Base-by-base conservation (phyloP, 1,284 basidiomycete species). In the Takashimella koratensis region DNA sequence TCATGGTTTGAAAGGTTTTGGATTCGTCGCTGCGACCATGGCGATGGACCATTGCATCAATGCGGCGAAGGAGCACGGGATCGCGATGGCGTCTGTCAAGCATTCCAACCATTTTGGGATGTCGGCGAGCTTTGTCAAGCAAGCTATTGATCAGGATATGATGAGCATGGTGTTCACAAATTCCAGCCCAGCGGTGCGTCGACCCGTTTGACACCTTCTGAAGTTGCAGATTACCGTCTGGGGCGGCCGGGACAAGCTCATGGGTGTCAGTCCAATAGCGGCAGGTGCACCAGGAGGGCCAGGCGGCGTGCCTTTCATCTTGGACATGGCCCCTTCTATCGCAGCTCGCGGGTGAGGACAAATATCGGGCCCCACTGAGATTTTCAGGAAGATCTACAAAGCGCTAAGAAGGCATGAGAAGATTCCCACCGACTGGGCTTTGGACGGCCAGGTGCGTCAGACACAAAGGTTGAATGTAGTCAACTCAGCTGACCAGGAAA, bases 91-190 rank as follows among this genome's bases (percentile, higher is more conserved):
- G 5, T 49, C 48, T 6, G 19, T 49, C 30, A 49, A 49, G 40
- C 48, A 49, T 23, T 49, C 48, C 6, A 49, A 49, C 21, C 48
- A 49, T 23, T 49, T 49, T 23, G 48, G 48, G 22, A 49, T 49
- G 48, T 42, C 39, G 8, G 48, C 48, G 10, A 49, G 48, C 24
- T 49, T 49, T 23, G 48, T 49, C 39, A 20, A 40, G 20, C 48
- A 49, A 20, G 48, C 48, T 13, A 23, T 20, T 23, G 21, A 23
- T 16, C 22, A 22, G 2, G 48, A 43, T 26, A 49, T 49, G 36
- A 36, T 36, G 30, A 36, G 30, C 16, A 36, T 36, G 30, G 30
- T 36, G 10, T 36, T 36, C 16, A 36, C 30, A 16, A 36, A 36
- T 16, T 36, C 30, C 30, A 36, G 30, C 16, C 30, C 30, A 36